These are phyloP conservation scores for Suillus tomentosus DNA, from an alignment of 768 basidiomycete genomes.

Conservation along the genomic window DNA sequence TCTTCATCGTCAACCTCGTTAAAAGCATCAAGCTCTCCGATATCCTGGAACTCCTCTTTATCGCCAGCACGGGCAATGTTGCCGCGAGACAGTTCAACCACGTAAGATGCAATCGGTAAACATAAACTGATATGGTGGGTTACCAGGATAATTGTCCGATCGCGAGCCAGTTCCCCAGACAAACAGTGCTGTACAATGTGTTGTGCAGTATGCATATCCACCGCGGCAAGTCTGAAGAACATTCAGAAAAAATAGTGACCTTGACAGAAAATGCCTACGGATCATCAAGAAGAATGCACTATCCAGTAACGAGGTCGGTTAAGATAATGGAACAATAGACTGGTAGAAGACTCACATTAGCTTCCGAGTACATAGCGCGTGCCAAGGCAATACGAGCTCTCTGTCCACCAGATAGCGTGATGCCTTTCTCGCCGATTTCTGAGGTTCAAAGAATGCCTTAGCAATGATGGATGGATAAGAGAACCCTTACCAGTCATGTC, in stretches of 20 bases:
- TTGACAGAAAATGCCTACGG: slow-evolving; percentile 49
- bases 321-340: slow-evolving; percentile 4
- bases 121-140: slow-evolving; percentile 82
- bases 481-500: slow-evolving; percentile 64
- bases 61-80: slow-evolving; percentile 50
- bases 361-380: slow-evolving; percentile 75
- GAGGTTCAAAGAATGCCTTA: slow-evolving; percentile 4
- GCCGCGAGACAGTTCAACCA: slow-evolving; percentile 62
- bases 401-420: slow-evolving; percentile 74
- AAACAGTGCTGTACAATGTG: slow-evolving; percentile 69
- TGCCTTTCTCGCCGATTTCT: slow-evolving; percentile 77
- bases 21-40: slow-evolving; percentile 46
- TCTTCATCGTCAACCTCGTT: slow-evolving; percentile 49
- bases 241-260: slow-evolving; percentile 19
- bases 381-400: slow-evolving; percentile 76
- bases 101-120: slow-evolving; percentile 64
- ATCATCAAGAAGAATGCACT: slow-evolving; percentile 70
- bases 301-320: slow-evolving; percentile 1
- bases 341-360: slow-evolving; percentile 41
- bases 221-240: slow-evolving; percentile 56
- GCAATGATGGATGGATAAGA: background rate
- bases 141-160: slow-evolving; percentile 77
- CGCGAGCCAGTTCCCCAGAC: slow-evolving; percentile 57
- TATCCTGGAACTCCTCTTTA: slow-evolving; percentile 46
- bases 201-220: slow-evolving; percentile 77